These are phyloP conservation scores for Galerina sulciceps DNA, from an alignment of 768 basidiomycete genomes.

Conservation along the genomic window DNA sequence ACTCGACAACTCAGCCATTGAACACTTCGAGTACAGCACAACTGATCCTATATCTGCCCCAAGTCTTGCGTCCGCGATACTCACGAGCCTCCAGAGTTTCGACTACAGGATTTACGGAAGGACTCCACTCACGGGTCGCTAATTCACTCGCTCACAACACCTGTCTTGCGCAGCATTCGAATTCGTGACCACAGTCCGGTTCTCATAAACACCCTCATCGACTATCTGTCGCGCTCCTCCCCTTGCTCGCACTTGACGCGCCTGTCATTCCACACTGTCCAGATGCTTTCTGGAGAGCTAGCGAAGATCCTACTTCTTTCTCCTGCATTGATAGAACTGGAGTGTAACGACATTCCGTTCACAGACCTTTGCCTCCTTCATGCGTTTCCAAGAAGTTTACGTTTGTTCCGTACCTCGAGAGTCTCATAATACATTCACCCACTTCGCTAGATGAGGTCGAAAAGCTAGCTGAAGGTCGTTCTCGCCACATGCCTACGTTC, in stretches of 20 bases:
- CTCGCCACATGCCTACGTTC: background rate
- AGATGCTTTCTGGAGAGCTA: background rate
- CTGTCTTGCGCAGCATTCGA: background rate
- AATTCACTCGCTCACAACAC: background rate
- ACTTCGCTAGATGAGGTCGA: background rate
- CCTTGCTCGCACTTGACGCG: background rate
- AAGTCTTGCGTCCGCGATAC: background rate
- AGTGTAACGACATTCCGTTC: constrained; percentile 8
- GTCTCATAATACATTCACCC: constrained; percentile 1
- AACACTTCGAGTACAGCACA: constrained; percentile 2
- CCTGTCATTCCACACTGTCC: background rate
- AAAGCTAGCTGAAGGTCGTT: background rate
- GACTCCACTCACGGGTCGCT: background rate
- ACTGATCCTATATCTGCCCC: background rate
- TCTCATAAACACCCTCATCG: background rate
- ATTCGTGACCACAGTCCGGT: background rate
- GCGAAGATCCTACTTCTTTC: background rate
- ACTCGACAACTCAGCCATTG: background rate
- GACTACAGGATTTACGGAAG: background rate
- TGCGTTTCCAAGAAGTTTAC: background rate
- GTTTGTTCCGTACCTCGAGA: background rate
- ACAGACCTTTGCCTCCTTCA: background rate
- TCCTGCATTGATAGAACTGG: background rate
- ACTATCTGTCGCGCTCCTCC: background rate
- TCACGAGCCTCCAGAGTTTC: background rate